Base-by-base conservation (phyloP, 192 early-diverging fungal species). In the Polychytrium aggregatum region DNA sequence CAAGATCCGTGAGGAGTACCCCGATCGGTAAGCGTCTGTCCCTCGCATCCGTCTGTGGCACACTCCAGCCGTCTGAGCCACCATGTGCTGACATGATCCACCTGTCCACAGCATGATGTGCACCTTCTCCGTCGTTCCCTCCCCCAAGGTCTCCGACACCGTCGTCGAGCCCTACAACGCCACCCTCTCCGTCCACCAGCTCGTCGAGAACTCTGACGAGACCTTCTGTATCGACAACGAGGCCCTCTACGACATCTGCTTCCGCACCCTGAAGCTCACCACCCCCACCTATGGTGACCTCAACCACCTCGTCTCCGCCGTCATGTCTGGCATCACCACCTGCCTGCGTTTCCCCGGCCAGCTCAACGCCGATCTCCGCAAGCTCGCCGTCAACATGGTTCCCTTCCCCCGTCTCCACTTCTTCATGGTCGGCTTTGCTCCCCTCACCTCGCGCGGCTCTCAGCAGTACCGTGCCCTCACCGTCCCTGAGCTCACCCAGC, bases 181-280 rank as follows among this genome's bases (percentile, higher is more conserved):
- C 43, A 90, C 86, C n/a, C 79, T 97, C 50, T 90, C 90, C 21
- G 85, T 95, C 34, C 92, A 97, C 75, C 92, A 95, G 66, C 78
- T 95, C 48, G 92, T 97, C 40, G 91, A 97, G 65, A 95, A 97
- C 85, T 91, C 90, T 48, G 94, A 97, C 66, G 85, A 88, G 71
- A 91, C 92, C 37, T 97, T 95, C 81, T 93, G 90, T 73, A 95
- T 97, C 52, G 94, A 97, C 65, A 97, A 97, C 74, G 89, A 97
- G 67, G 94, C 94, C 41, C 71, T 97, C 42, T 94, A 97, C 69
- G 92, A 97, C 69, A 97, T 97, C 52, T 97, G 92, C 72, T 85
- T 88, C 84, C 83, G 90, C 52, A 97, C 92, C 52, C 79, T 97
- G 59, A 95, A 94, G 72, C 73, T 94, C 63, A 74, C 79, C 53